These are phyloP conservation scores for Termitomyces sp. DNA, from an alignment of 768 basidiomycete genomes.

Conservation along the genomic window DNA sequence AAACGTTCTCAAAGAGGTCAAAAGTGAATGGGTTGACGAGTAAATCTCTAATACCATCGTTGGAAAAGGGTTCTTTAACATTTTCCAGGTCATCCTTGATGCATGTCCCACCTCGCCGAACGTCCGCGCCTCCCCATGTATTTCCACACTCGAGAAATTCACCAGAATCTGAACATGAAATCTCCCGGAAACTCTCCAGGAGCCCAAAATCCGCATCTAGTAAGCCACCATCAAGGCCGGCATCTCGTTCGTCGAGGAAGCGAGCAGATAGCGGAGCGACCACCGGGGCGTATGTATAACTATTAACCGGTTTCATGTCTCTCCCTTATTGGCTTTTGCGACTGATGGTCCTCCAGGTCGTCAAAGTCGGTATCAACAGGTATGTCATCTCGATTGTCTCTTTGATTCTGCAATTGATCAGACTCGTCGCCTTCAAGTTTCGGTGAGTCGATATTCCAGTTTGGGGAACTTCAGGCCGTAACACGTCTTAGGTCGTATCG, in stretches of 20 bases:
- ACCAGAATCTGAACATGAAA: slow-evolving; percentile 30
- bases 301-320: no score
- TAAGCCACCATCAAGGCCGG: slow-evolving; percentile 43
- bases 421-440: slow-evolving; percentile 40
- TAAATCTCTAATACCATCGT: slow-evolving; percentile 17
- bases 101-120: slow-evolving; percentile 10
- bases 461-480: neutral
- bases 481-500: slow-evolving; percentile 79
- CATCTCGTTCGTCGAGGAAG: slow-evolving; percentile 58
- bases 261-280: slow-evolving; percentile 54
- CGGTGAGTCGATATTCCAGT: slow-evolving; percentile 42
- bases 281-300: no score
- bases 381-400: slow-evolving; percentile 32
- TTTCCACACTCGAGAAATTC: slow-evolving; percentile 11
- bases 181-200: slow-evolving; percentile 22
- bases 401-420: slow-evolving; percentile 6
- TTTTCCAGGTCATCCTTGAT: slow-evolving; percentile 1
- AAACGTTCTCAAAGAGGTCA: slow-evolving; percentile 67
- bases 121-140: slow-evolving; percentile 10
- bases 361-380: slow-evolving; percentile 96
- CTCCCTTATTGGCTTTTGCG: neutral
- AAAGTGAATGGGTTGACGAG: slow-evolving; percentile 62
- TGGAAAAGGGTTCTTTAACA: neutral
- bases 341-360: slow-evolving; percentile 31
- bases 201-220: slow-evolving; percentile 39